Base-by-base conservation (phyloP, 164 flowering plant species). In the Tinospora cordifolia region DNA sequence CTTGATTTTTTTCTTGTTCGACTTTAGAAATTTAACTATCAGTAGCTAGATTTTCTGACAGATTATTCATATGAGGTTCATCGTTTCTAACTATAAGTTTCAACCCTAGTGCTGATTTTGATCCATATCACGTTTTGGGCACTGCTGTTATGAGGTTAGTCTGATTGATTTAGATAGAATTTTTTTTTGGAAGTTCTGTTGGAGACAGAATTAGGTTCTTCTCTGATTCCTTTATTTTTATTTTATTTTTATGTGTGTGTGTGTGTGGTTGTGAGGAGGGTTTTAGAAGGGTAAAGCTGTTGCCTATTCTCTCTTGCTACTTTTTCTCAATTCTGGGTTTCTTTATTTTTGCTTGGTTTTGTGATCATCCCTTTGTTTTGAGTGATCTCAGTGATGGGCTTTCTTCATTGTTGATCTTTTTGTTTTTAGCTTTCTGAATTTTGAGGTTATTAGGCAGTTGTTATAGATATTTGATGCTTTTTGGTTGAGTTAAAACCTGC, bases 21-120 rank as follows among this genome's bases (percentile, higher is more conserved):
- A 70, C 77, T 78, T 76, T 70, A 69, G 69, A 69, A 73, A 76
- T 71, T 82, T 70, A 73, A 74, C 66, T 47, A 64, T 54, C 40
- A 30, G 63, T 44, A 47, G 22, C 78, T 75, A 68, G 78, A 64
- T 75, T 71, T 71, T 62, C 26, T 75, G 75, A 65, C 73, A 74
- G 81, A 73, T 82, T 80, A 70, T 73, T 71, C 62, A 60, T 67
- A 2, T 74, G 71, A 76, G 71, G 69, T 71, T 72, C 13, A 24
- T 64, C 54, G 68, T 73, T 59, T 41, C 22, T 54, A 24, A 27
- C 26, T 1, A 64, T 60, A 72, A 71, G 65, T 74, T 71, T 57
- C 80, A 82, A 81, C 76, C 79, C 71, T 74, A 58, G 41, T 74
- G 27, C 8, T 69, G 40, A 47, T 47, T 68, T 76, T 66, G 25